Percentiles rank a stretch among this genome's conserved stretches.
phyloP scores from a whole-genome alignment of 2,329 filamentous ascomycete genomes.

The Sphaerostilbella broomeana region DNA sequence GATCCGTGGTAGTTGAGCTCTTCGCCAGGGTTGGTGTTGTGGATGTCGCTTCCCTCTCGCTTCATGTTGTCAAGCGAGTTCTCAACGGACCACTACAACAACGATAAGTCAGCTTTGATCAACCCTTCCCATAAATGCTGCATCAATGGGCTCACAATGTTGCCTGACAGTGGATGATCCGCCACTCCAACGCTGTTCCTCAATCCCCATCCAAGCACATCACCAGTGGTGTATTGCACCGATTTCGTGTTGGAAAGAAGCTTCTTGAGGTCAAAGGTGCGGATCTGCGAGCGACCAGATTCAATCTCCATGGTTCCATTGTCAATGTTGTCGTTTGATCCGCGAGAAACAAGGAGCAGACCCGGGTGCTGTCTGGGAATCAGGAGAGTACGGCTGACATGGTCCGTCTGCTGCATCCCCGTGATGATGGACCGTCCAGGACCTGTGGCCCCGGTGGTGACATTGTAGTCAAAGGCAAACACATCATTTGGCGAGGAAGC shows the following conservation, averaged over 20 bases:
- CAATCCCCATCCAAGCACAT: constrained; percentile 55
- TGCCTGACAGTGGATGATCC: constrained; percentile 45
- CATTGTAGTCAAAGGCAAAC: constrained; percentile 55
- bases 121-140: too few species aligned
- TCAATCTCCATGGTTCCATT: constrained; percentile 37
- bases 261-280: constrained; percentile 35
- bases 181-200: constrained; percentile 63
- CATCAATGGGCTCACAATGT: constrained; percentile 35
- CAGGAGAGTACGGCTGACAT: constrained; percentile 57
- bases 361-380: constrained; percentile 45
- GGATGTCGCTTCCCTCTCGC: constrained; percentile 49
- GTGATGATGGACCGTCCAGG: constrained; percentile 42
- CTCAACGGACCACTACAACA: constrained; percentile 47
- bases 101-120: background rate
- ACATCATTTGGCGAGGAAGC: constrained; percentile 47
- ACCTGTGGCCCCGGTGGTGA: constrained; percentile 37
- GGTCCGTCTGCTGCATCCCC: constrained; percentile 52
- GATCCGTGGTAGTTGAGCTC: constrained; percentile 65
- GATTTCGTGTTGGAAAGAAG: constrained; percentile 20
- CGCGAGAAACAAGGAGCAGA: constrained; percentile 55
- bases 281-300: constrained; percentile 55
- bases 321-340: constrained; percentile 54
- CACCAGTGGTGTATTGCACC: constrained; percentile 37
- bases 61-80: constrained; percentile 58
- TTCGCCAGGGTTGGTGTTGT: constrained; percentile 62